Base-by-base conservation (phyloP, 257 asterid species). In the Hygrophila difformis region DNA sequence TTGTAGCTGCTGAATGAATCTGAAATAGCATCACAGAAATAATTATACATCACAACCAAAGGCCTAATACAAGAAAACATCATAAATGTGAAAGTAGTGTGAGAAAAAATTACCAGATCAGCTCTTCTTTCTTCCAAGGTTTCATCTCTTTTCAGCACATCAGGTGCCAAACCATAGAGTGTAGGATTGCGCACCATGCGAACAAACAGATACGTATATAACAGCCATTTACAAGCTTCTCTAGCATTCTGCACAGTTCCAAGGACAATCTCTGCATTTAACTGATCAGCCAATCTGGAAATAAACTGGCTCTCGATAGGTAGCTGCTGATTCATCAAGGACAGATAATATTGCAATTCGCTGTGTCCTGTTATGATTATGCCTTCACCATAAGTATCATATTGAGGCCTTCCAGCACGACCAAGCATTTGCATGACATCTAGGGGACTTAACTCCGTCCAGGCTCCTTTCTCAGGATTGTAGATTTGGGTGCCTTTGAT, bases 371-470 rank as follows among this genome's bases (percentile, higher is more conserved):
- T 75, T 17, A 75, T 71, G 39, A 75, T 75, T 42, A 75, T 71
- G 51, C 83, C 83, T 68, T 75, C 83, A 55, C 83, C 83, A 26
- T 64, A 62, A 19, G 74, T 67, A 37, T 75, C 83, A 44, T 64
- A 75, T 42, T 75, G 83, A 44, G 83, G 83, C 69, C 83, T 71
- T 55, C 83, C 83, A 64, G 83, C 83, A 51, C 83, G 83, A 53
- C 83, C 83, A 71, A 75, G 83, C 83, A 75, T 75, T 64, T 75
- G 83, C 83, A 75, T 75, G 53, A 75, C 83, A 62, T 75, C 83
- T 49, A 75, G 67, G 49, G 83, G 83, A 45, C 83, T 75, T 17
- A 75, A 61, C 62, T 75, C 83, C 19, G 83, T 75, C 83, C 83
- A 75, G 24, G 74, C 79, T 55, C 83, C 83, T 61, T 75, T 75